Evolutionary conservation across 768 basidiomycete genomes (phyloP).

Genomic region (Trichaptum fuscoviolaceum): DNA sequence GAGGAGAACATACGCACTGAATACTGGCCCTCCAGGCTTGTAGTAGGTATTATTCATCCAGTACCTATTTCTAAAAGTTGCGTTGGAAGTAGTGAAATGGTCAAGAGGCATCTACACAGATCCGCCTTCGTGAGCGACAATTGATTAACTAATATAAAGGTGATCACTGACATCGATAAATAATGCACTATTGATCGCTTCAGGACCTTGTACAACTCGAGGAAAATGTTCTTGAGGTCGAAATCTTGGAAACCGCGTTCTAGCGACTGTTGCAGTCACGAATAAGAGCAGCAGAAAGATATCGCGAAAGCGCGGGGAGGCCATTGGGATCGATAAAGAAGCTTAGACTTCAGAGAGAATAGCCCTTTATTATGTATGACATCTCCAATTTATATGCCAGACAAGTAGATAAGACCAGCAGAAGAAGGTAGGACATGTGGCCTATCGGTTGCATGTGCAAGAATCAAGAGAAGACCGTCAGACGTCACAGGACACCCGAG

Average conservation of each 20-base stretch:
- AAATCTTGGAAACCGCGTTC: not conserved
- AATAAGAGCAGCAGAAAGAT: not conserved
- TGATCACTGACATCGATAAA: not conserved
- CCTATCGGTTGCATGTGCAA: not conserved
- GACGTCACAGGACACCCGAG: not conserved
- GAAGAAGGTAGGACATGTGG: not conserved
- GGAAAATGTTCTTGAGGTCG: not conserved
- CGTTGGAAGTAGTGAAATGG: constrained; percentile 33
- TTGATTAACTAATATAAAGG: not conserved
- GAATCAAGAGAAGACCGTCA: not conserved
- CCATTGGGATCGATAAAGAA: not conserved
- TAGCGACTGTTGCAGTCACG: not conserved
- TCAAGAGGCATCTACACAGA: constrained; percentile 38
- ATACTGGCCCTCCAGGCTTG: constrained; percentile 42
- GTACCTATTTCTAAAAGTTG: constrained; percentile 40
- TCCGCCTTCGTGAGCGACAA: not conserved
- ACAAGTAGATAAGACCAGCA: not conserved
- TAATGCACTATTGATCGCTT: not conserved
- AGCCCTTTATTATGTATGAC: not conserved
- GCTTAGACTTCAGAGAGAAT: not conserved
- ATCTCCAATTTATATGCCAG: not conserved
- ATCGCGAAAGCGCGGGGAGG: not conserved
- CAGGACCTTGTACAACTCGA: not conserved
- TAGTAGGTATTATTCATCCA: constrained; percentile 47
- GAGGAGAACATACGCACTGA: constrained; percentile 27